These are phyloP conservation scores for Aspergillus pseudoviridinutans DNA, from an alignment of 2,329 filamentous ascomycete species.

Conservation along the genomic window DNA sequence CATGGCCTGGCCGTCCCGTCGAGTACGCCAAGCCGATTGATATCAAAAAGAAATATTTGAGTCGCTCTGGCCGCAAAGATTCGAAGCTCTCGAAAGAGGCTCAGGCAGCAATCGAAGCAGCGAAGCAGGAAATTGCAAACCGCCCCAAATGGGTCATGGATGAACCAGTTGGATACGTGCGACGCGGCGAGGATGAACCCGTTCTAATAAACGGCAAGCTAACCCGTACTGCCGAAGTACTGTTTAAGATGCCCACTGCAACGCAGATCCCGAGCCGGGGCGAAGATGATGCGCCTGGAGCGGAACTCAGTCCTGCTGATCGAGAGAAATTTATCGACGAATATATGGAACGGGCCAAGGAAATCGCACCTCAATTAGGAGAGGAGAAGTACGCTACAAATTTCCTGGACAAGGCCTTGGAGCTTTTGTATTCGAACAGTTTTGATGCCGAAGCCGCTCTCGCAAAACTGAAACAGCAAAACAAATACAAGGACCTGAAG, in stretches of 20 bases:
- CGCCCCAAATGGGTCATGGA: constrained; percentile 93
- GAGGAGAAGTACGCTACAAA: constrained; percentile 77
- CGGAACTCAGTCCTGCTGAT: constrained; percentile 33
- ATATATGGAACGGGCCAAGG: constrained; percentile 69
- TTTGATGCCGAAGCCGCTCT: constrained; percentile 71
- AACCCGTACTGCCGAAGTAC: constrained; percentile 67
- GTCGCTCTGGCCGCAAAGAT: constrained; percentile 66
- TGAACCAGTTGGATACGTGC: constrained; percentile 79
- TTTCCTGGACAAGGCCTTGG: constrained; percentile 76
- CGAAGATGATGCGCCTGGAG: constrained; percentile 37
- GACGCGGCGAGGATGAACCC: constrained; percentile 73
- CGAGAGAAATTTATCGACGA: constrained; percentile 63
- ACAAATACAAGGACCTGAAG: constrained; percentile 68
- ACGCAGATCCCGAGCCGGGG: constrained; percentile 46
- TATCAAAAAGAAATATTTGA: constrained; percentile 71
- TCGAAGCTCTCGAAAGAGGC: constrained; percentile 75
- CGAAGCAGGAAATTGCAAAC: constrained; percentile 72
- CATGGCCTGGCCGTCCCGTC: constrained; percentile 85
- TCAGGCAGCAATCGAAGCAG: constrained; percentile 72
- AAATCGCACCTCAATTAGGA: constrained; percentile 62
- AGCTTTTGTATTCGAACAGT: constrained; percentile 66
- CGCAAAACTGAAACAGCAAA: constrained; percentile 62
- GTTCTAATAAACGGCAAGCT: constrained; percentile 61
- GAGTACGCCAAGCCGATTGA: constrained; percentile 85
- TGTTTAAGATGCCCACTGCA: constrained; percentile 70